Conservation (phyloP, 306 rosid genomes). For the Mimosa bimucronata region DNA sequence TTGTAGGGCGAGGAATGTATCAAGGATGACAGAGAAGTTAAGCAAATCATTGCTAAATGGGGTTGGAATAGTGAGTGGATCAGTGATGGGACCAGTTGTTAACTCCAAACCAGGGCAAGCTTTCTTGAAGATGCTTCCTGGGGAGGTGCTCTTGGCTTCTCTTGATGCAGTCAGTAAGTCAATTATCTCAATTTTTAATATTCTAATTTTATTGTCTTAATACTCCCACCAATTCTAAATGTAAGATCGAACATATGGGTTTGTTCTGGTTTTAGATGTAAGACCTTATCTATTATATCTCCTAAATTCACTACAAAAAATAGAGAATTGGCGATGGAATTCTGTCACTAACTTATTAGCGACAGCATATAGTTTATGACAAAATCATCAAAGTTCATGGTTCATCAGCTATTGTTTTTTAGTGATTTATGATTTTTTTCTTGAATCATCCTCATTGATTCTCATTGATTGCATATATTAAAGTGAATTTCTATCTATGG, state of each 20-base stretch:
- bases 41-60: slow-evolving; percentile 86
- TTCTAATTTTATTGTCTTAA: neutral
- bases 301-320: too few species aligned
- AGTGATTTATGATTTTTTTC: too few species aligned
- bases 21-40: slow-evolving; percentile 80
- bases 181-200: neutral
- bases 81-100: slow-evolving; percentile 72
- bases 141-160: slow-evolving; percentile 87
- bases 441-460: too few species aligned
- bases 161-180: slow-evolving; percentile 92
- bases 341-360: too few species aligned
- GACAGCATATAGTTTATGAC: too few species aligned
- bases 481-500: too few species aligned
- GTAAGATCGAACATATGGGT: neutral
- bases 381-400: too few species aligned
- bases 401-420: too few species aligned
- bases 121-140: slow-evolving; percentile 84
- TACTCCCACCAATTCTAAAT: neutral
- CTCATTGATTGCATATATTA: too few species aligned
- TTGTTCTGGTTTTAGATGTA: too few species aligned
- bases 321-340: too few species aligned
- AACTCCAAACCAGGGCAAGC: slow-evolving; percentile 81
- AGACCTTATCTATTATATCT: too few species aligned
- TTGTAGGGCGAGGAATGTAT: slow-evolving; percentile 69
- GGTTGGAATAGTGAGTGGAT: slow-evolving; percentile 75